Base-by-base conservation (phyloP, 495 filamentous ascomycete species). In the Podospora bellae-mahoneyi region DNA sequence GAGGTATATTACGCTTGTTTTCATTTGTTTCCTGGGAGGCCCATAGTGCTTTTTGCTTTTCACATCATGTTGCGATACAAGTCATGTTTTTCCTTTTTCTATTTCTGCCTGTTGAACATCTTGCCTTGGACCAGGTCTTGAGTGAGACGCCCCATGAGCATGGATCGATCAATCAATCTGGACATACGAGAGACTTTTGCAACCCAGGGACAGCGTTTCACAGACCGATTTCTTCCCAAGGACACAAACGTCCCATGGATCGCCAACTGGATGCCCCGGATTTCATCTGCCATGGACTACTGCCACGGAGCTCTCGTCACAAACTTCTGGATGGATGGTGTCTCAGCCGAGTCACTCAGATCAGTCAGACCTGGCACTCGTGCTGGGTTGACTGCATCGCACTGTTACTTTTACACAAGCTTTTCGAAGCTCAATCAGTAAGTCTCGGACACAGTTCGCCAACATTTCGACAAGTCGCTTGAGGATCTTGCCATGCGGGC, bases 1-100 rank as follows among this genome's bases (percentile, higher is more conserved):
- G 74, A 84, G 82, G 82, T 84, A 83, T 82, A 79, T 78, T 77
- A 71, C 70, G 62, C 65, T 66, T 76, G 68, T 63, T 76, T 78
- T 75, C 75, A 62, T 73, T 66, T 74, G 26, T 71, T 71, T 73
- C 54, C 69, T 73, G 69, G 77, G 75, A 77, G 77, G 75, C 65
- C 75, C 71, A 68, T 75, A 73, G 66, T 76, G 73, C 67, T 75
- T 75, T 75, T 75, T 76, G 26, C 3, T 59, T 57, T 64, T 58
- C 54, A 18, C 10, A 27, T 67, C 67, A 7, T 80, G 76, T 78
- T 71, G 71, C 64, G 68, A 60, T 67, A 23, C 10, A 70, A 70
- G 30, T 77, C 69, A 55, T 76, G 72, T 78, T 18, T 73, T 74
- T 72, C 64, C 27, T 72, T 26, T 64, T 63, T 62, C 23, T 23